Percentiles rank a stretch among this genome's conserved stretches.
Conservation (phyloP, 305 asterid genomes). For the Solanum hybrid region DNA sequence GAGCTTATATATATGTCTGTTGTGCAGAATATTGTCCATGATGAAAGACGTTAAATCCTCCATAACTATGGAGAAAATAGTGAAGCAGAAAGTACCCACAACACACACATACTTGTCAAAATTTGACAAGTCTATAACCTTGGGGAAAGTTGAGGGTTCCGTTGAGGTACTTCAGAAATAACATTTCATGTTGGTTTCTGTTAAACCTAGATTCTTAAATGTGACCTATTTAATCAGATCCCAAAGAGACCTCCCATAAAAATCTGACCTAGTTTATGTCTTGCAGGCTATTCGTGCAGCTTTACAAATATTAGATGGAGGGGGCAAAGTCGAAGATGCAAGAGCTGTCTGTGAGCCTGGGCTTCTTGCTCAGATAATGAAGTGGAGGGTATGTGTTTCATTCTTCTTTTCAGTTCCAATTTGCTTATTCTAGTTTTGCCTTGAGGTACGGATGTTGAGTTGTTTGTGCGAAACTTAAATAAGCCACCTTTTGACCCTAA, state of each 20-base stretch:
- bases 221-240: background rate
- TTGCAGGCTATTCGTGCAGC: conserved; percentile 72
- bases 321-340: conserved; percentile 75
- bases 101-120: conserved; percentile 35
- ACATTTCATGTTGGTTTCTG: conserved; percentile 1
- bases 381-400: conserved; percentile 51
- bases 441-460: background rate
- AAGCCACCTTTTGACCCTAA: background rate
- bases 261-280: conserved; percentile 6
- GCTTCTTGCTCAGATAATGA: conserved; percentile 54
- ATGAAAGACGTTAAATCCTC: conserved; percentile 48
- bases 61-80: conserved; percentile 36
- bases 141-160: conserved; percentile 73
- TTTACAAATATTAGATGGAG: conserved; percentile 46
- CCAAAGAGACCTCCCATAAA: background rate
- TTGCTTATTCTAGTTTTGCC: background rate
- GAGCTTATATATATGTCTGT: background rate
- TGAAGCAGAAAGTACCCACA: conserved; percentile 36
- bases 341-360: conserved; percentile 63
- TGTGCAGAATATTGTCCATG: conserved; percentile 46
- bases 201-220: background rate
- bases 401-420: background rate
- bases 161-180: conserved; percentile 44
- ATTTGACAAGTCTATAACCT: conserved; percentile 39
- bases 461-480: background rate